Conservation (phyloP, 257 asterid species). For the Plantago elongata region DNA sequence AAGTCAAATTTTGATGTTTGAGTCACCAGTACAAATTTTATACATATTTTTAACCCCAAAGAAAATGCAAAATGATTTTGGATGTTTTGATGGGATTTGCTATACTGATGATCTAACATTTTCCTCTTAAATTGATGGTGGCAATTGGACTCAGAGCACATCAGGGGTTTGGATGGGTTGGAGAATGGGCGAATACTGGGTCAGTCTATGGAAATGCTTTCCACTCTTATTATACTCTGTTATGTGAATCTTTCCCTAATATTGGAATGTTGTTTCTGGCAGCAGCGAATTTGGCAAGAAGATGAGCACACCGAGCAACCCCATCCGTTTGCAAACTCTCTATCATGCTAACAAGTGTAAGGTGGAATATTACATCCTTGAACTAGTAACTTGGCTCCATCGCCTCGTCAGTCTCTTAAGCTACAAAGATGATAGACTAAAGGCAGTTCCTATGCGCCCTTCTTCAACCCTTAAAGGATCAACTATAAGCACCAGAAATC, state of each 20-base stretch:
- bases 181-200: slow-evolving; percentile 99
- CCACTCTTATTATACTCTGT: background rate
- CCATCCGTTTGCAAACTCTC: slow-evolving; percentile 80
- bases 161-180: slow-evolving; percentile 99
- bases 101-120: slow-evolving; percentile 19
- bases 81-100: background rate
- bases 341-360: slow-evolving; percentile 77
- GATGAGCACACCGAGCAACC: slow-evolving; percentile 32
- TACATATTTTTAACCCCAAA: background rate
- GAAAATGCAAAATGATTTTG: too few relatives aligned
- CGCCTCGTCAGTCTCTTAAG: slow-evolving; percentile 64
- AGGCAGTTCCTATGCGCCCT: slow-evolving; percentile 36
- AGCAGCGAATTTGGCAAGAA: slow-evolving; percentile 82
- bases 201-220: slow-evolving; percentile 28
- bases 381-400: slow-evolving; percentile 78
- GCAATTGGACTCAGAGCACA: slow-evolving; percentile 62
- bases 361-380: slow-evolving; percentile 70
- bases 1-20: slow-evolving; percentile 10
- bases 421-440: slow-evolving; percentile 53
- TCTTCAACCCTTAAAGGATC: slow-evolving; percentile 57
- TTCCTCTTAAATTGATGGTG: slow-evolving; percentile 20
- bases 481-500: slow-evolving; percentile 12
- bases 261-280: slow-evolving; percentile 8
- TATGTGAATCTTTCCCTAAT: too few relatives aligned
- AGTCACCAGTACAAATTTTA: background rate